phyloP scores from a whole-genome alignment of 208 protist genomes.

The Wallacemonas collosoma region DNA sequence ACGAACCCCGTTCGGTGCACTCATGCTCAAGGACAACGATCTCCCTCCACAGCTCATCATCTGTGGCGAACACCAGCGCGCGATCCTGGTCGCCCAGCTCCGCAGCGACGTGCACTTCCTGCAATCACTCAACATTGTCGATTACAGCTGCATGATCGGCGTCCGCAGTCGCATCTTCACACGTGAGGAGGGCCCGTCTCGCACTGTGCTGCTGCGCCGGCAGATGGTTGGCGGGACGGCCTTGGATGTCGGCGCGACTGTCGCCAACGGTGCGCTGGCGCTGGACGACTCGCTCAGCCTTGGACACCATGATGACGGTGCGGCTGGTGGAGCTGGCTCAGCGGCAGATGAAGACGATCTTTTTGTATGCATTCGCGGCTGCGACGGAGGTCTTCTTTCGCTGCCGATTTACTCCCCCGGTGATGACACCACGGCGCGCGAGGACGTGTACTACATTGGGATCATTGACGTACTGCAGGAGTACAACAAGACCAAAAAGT shows the following conservation, averaged over 20 bases:
- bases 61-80: slow-evolving; percentile 70
- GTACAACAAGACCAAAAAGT: slow-evolving; percentile 84
- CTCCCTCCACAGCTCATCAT: slow-evolving; percentile 84
- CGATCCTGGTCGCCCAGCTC: slow-evolving; percentile 86
- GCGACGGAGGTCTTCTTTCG: slow-evolving; percentile 82
- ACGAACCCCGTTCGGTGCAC: slow-evolving; percentile 77
- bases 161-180: slow-evolving; percentile 84
- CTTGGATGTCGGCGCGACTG: slow-evolving; percentile 20
- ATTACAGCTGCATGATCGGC: slow-evolving; percentile 94
- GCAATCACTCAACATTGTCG: slow-evolving; percentile 78
- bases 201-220: slow-evolving; percentile 47
- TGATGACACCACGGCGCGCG: slow-evolving; percentile 72
- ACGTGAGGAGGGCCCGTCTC: slow-evolving; percentile 59
- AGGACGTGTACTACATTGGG: slow-evolving; percentile 92
- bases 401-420: slow-evolving; percentile 69
- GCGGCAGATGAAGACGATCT: slow-evolving; percentile 32
- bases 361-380: slow-evolving; percentile 70
- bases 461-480: slow-evolving; percentile 94
- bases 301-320: background rate
- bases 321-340: background rate
- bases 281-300: slow-evolving; percentile 6
- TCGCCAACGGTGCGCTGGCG: slow-evolving; percentile 20
- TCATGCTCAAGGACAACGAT: slow-evolving; percentile 90
- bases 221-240: slow-evolving; percentile 16
- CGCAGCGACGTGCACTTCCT: slow-evolving; percentile 85